These are phyloP conservation scores for Kodamaea suecica DNA, from an alignment of 1,139 yeast genomes.

Conservation along the genomic window DNA sequence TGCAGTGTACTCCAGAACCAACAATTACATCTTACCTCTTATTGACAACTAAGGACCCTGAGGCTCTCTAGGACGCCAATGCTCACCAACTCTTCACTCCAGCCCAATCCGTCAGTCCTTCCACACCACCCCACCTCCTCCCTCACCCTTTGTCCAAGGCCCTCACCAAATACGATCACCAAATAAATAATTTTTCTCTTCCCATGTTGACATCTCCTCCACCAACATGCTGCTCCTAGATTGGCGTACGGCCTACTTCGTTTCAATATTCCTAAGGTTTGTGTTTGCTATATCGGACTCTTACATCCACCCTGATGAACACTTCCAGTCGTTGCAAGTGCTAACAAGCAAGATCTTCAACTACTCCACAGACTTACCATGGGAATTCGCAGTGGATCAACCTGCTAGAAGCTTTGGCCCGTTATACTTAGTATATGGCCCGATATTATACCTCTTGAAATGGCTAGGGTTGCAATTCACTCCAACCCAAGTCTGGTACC, in stretches of 20 bases:
- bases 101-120: too few relatives aligned
- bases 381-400: slow-evolving; percentile 67
- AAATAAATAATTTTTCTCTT: too few relatives aligned
- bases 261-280: slow-evolving; percentile 48
- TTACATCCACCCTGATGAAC: slow-evolving; percentile 97
- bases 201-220: not conserved
- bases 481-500: slow-evolving; percentile 52
- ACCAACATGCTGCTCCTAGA: not conserved
- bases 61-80: too few relatives aligned
- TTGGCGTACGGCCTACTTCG: slow-evolving; percentile 47
- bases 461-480: slow-evolving; percentile 21
- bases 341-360: slow-evolving; percentile 50
- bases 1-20: too few relatives aligned
- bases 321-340: slow-evolving; percentile 83
- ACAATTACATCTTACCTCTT: too few relatives aligned
- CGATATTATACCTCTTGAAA: slow-evolving; percentile 43
- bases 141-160: too few relatives aligned
- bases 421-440: slow-evolving; percentile 66
- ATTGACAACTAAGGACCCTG: too few relatives aligned
- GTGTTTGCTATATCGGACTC: slow-evolving; percentile 67
- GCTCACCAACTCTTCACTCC: too few relatives aligned
- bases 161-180: too few relatives aligned
- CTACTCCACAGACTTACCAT: slow-evolving; percentile 59
- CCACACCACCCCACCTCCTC: too few relatives aligned
- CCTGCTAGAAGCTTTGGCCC: slow-evolving; percentile 80